Percentiles rank a stretch among this genome's conserved stretches.
These are phyloP conservation scores for Blastomyces emzantsi DNA, from an alignment of 2,329 filamentous ascomycete species.

Conservation along the genomic window DNA sequence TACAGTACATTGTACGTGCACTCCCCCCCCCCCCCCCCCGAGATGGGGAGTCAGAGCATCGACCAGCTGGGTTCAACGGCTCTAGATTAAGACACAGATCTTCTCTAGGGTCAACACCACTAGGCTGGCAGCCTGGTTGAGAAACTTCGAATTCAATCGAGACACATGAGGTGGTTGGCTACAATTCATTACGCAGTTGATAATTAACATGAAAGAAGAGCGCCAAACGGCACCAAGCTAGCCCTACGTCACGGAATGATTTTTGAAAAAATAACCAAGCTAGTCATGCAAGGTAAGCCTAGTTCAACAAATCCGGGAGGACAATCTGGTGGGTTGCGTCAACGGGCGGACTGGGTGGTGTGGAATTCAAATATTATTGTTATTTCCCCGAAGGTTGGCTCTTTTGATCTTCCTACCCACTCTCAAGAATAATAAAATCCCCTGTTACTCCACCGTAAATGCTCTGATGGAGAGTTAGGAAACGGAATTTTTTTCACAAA, in stretches of 20 bases:
- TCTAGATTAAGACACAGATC: background rate
- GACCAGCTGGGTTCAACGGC: background rate
- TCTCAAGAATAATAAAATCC: background rate
- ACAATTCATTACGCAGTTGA: background rate
- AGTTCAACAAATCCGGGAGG: background rate
- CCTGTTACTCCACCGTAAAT: background rate
- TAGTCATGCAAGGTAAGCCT: slow-evolving; percentile 5
- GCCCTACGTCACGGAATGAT: background rate
- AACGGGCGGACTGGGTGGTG: background rate
- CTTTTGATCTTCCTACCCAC: background rate
- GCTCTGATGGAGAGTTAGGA: background rate
- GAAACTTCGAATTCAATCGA: background rate
- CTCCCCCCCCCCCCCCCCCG: too few species aligned
- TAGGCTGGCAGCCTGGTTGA: background rate
- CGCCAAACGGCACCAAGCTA: background rate
- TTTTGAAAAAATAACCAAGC: background rate
- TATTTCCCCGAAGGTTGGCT: background rate
- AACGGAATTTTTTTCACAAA: background rate
- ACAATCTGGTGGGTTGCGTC: background rate
- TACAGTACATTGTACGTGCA: background rate
- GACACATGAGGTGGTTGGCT: background rate
- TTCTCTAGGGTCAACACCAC: background rate
- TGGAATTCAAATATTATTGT: background rate
- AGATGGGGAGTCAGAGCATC: background rate
- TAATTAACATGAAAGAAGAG: background rate